Evolutionary conservation across 257 asterid genomes (phyloP).

Genomic region (Solanum virginianum): DNA sequence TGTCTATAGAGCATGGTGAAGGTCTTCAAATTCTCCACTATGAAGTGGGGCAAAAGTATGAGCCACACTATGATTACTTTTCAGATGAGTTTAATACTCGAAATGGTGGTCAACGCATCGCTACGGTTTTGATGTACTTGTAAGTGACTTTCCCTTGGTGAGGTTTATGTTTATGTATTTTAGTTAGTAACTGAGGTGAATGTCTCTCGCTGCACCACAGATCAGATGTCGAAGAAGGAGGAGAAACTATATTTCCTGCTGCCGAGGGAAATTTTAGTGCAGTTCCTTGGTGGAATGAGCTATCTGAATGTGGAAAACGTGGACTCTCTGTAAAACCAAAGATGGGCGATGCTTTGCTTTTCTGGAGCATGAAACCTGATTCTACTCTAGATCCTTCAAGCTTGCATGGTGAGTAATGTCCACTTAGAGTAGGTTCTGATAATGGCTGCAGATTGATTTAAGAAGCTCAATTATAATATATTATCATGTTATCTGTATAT

Average conservation of each 20-base stretch:
- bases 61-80: constrained; percentile 94
- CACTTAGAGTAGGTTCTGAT: not conserved
- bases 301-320: constrained; percentile 87
- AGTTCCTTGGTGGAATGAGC: constrained; percentile 92
- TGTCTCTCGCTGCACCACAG: constrained; percentile 21
- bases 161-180: not conserved
- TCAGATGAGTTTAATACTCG: constrained; percentile 69
- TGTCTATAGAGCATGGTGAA: constrained; percentile 77
- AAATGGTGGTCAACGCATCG: constrained; percentile 97
- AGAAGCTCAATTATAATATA: not conserved
- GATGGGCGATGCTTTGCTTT: constrained; percentile 94
- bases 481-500: not conserved
- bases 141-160: constrained; percentile 29
- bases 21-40: constrained; percentile 96
- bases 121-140: constrained; percentile 96
- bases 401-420: constrained; percentile 68
- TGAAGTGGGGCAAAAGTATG: constrained; percentile 94
- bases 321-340: constrained; percentile 93
- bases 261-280: constrained; percentile 76
- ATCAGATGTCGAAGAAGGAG: constrained; percentile 98
- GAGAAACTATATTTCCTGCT: constrained; percentile 95
- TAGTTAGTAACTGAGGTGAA: not conserved
- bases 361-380: constrained; percentile 99
- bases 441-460: not conserved
- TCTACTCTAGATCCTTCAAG: constrained; percentile 84